Evolutionary conservation across 169 alveolate genomes (phyloP), one percentile per base, ranked within the genome.

Genomic region (Plasmodium falciparum): DNA sequence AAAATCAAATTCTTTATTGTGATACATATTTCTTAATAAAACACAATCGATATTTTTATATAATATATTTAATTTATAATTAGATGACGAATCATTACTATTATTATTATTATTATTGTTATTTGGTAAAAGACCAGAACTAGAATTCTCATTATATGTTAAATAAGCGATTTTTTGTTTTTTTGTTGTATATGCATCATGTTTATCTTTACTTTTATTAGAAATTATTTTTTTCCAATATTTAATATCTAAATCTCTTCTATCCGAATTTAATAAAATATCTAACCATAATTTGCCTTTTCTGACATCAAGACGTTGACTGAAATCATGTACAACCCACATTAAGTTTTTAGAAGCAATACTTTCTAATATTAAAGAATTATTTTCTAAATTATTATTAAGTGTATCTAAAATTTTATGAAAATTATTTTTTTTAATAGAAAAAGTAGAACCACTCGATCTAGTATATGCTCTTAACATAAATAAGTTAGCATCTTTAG

Each of bases 251-350:
- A 86, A 65, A 66, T 86, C 92, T 72, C 92, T 86, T 52, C 92
- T 72, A 63, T 86, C 92, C 2, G 92, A 86, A 67, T 86, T 86
- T 47, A 86, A 50, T 52, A 86, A 49, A 61, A 86, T 86, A 52
- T 86, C 78, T 22, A 86, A 15, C 92, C 92, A 86, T 39, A 86
- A 54, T 49, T 86, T 86, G 8, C 92, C 92, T 26, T 86, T 86
- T 22, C 92, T 22, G 24, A 86, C 92, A 52, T 86, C 92, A 22
- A 86, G 66, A 12, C 92, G 92, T 71, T 86, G 92, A 72, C 76
- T 86, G 11, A 86, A 86, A 72, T 86, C 92, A 66, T 86, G 92
- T 4, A 86, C 92, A 2, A 86, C 92, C 92, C 92, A 86, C 92
- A 86, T 86, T 33, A 86, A 49, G 47, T 86, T 86, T 65, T 86